Conservation (phyloP, 352 stramenopile genomes). For the Phytophthora pinifolia region DNA sequence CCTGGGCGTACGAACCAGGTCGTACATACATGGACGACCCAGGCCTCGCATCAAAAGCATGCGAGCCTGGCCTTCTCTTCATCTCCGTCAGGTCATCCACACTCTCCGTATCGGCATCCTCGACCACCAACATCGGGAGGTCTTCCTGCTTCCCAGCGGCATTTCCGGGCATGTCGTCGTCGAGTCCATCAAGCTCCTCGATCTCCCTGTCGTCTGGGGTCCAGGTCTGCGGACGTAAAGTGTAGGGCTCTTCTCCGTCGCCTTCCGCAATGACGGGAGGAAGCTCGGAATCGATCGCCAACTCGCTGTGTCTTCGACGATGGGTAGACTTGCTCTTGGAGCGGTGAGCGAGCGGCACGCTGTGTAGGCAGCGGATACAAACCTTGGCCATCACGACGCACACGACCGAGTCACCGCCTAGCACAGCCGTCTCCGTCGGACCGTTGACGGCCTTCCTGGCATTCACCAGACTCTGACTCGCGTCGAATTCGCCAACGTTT, state of each 20-base stretch:
- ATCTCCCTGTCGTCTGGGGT: slow-evolving; percentile 24
- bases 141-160: slow-evolving; percentile 18
- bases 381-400: slow-evolving; percentile 64
- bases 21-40: slow-evolving; percentile 20
- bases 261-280: background rate
- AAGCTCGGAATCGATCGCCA: slow-evolving; percentile 10
- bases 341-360: slow-evolving; percentile 38
- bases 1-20: slow-evolving; percentile 25
- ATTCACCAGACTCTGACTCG: slow-evolving; percentile 32
- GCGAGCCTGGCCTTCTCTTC: slow-evolving; percentile 20
- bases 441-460: slow-evolving; percentile 26
- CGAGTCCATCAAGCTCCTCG: slow-evolving; percentile 29
- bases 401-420: slow-evolving; percentile 24
- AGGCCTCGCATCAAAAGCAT: slow-evolving; percentile 19
- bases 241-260: slow-evolving; percentile 4
- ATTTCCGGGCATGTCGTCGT: slow-evolving; percentile 15
- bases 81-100: slow-evolving; percentile 35
- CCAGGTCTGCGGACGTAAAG: slow-evolving; percentile 29
- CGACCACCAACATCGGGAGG: slow-evolving; percentile 37
- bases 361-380: slow-evolving; percentile 57
- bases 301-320: slow-evolving; percentile 26
- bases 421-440: slow-evolving; percentile 24
- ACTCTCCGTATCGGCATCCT: slow-evolving; percentile 36
- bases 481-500: slow-evolving; percentile 16
- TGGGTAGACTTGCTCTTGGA: slow-evolving; percentile 30